phyloP scores from a whole-genome alignment of 805 yeast species.

The Barnettozyma californica region DNA sequence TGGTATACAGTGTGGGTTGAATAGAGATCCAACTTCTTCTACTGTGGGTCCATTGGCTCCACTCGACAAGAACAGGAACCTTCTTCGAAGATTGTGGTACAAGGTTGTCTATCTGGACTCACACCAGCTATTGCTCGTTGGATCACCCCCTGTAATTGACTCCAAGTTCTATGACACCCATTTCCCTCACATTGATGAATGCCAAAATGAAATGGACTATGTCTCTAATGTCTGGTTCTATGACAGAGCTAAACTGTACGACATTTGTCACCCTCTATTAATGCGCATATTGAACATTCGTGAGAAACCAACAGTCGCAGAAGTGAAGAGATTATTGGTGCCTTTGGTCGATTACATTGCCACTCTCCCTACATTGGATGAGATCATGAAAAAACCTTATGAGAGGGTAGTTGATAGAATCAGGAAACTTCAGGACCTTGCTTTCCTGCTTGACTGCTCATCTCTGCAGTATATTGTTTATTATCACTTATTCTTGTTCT shows the following conservation, averaged over 20 bases:
- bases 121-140: conserved; percentile 17
- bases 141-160: conserved; percentile 21
- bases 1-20: conserved; percentile 19
- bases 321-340: conserved; percentile 6
- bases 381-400: conserved; percentile 15
- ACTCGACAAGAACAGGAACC: conserved; percentile 11
- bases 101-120: conserved; percentile 17
- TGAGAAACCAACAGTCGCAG: conserved; percentile 13
- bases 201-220: conserved; percentile 16
- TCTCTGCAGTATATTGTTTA: conserved; percentile 19
- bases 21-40: conserved; percentile 18
- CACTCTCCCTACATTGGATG: conserved; percentile 6
- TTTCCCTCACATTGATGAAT: conserved; percentile 21
- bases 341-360: conserved; percentile 12
- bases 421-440: conserved; percentile 11
- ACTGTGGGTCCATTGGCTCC: background rate
- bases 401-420: conserved; percentile 15
- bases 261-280: conserved; percentile 15
- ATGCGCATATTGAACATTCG: conserved; percentile 17
- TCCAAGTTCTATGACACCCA: conserved; percentile 18
- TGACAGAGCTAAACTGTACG: conserved; percentile 12
- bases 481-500: conserved; percentile 20
- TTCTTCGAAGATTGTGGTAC: conserved; percentile 23
- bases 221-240: conserved; percentile 14
- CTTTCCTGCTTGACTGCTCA: conserved; percentile 8